Percentiles rank a stretch among this genome's conserved stretches.
Conservation (phyloP, 2,329 filamentous ascomycete species). For the Pyricularia grisea region DNA sequence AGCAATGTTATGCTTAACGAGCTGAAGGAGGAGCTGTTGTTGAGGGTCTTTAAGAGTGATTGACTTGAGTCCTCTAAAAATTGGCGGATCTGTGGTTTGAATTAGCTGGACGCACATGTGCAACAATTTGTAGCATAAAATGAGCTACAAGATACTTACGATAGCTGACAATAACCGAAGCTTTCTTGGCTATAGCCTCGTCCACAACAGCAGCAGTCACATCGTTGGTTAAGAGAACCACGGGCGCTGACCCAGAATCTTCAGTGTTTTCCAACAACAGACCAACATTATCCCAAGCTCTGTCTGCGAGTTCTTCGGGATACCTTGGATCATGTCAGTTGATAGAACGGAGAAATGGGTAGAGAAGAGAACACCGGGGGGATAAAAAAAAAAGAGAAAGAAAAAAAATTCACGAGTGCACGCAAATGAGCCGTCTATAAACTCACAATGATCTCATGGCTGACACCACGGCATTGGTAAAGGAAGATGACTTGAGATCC, state of each 20-base stretch:
- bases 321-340: slow-evolving; percentile 46
- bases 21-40: slow-evolving; percentile 71
- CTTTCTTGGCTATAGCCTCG: slow-evolving; percentile 71
- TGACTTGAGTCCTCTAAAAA: slow-evolving; percentile 87
- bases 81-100: slow-evolving; percentile 69
- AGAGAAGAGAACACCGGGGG: too few relatives aligned
- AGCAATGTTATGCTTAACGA: slow-evolving; percentile 80
- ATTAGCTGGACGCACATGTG: background rate
- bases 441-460: slow-evolving; percentile 69
- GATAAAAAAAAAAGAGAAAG: background rate
- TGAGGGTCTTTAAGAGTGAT: slow-evolving; percentile 78
- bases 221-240: slow-evolving; percentile 66
- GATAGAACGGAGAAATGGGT: background rate
- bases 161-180: slow-evolving; percentile 79
- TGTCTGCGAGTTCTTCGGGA: slow-evolving; percentile 80
- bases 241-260: slow-evolving; percentile 13
- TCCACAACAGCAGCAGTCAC: slow-evolving; percentile 81
- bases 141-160: slow-evolving; percentile 40
- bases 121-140: too few relatives aligned
- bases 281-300: slow-evolving; percentile 94
- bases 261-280: slow-evolving; percentile 46
- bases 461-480: slow-evolving; percentile 55
- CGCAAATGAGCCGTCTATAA: background rate
- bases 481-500: slow-evolving; percentile 18
- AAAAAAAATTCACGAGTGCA: background rate